Percentiles rank a stretch among this genome's conserved stretches.
Evolutionary conservation across 345 rosid genomes (phyloP).

Genomic region (Eucalyptus sp.): DNA sequence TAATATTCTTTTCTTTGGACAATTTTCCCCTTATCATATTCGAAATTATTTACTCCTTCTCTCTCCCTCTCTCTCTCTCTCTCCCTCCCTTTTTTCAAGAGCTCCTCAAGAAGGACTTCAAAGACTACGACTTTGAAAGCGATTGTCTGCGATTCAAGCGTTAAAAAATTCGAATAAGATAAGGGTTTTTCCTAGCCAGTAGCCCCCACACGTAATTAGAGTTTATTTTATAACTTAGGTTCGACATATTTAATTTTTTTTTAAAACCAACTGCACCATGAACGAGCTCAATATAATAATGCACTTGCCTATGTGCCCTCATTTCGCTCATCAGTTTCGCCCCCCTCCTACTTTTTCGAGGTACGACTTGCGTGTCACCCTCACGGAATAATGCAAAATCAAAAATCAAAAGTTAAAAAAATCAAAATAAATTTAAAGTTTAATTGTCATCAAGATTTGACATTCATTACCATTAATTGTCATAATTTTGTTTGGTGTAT

Average conservation of each 20-base stretch:
- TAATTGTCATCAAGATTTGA: background rate
- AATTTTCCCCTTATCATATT: background rate
- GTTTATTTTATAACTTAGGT: background rate
- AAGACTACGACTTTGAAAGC: conserved; percentile 24
- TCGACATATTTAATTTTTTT: background rate
- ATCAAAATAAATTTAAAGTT: background rate
- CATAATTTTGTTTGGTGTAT: background rate
- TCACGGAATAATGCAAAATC: background rate
- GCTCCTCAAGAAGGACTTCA: conserved; percentile 1
- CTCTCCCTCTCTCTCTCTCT: background rate
- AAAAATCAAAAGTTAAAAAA: background rate
- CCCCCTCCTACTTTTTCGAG: background rate
- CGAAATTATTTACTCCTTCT: background rate
- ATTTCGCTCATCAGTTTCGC: background rate
- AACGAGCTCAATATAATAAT: background rate
- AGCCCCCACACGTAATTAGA: conserved; percentile 1
- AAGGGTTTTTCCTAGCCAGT: background rate
- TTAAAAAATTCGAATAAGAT: background rate
- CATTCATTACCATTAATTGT: background rate
- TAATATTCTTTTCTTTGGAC: background rate
- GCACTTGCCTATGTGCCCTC: background rate
- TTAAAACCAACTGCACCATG: background rate
- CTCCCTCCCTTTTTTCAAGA: background rate
- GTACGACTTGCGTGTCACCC: conserved; percentile 1
- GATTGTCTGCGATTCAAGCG: conserved; percentile 19